Conservation (phyloP, 2,329 filamentous ascomycete genomes). For the Sporothrix protearum region DNA sequence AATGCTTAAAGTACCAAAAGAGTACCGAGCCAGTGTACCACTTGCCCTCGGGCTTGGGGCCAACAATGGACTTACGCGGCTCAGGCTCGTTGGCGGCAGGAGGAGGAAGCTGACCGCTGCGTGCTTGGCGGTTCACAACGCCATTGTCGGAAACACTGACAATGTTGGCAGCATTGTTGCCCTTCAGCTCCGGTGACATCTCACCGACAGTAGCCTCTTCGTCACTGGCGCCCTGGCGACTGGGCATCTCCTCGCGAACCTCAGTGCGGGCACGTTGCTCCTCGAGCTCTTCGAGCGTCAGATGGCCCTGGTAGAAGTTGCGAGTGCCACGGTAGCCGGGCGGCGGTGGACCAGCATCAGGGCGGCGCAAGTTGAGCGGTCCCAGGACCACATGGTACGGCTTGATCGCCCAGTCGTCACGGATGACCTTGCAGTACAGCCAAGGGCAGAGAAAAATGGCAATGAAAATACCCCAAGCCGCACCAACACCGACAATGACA, state of each 20-base stretch:
- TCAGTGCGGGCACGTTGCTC: slow-evolving; percentile 25
- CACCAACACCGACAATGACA: slow-evolving; percentile 52
- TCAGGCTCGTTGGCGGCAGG: not conserved
- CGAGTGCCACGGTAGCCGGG: slow-evolving; percentile 44
- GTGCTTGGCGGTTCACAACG: not conserved
- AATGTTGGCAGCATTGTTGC: not conserved
- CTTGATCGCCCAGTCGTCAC: slow-evolving; percentile 59
- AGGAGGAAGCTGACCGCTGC: not conserved
- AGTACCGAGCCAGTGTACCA: slow-evolving; percentile 44
- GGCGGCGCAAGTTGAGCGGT: slow-evolving; percentile 49
- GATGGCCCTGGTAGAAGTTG: slow-evolving; percentile 55
- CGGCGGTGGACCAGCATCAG: slow-evolving; percentile 42
- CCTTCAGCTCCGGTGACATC: slow-evolving; percentile 6
- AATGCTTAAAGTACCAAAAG: slow-evolving; percentile 46
- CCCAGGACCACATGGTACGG: slow-evolving; percentile 53
- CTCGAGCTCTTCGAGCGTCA: slow-evolving; percentile 52
- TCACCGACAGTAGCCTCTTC: slow-evolving; percentile 25
- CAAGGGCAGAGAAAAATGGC: slow-evolving; percentile 56
- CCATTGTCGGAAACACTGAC: not conserved
- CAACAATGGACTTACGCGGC: slow-evolving; percentile 33
- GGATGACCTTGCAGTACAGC: slow-evolving; percentile 55
- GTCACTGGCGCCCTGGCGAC: slow-evolving; percentile 10
- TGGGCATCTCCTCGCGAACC: not conserved
- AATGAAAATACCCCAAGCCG: slow-evolving; percentile 48
- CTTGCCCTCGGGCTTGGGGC: slow-evolving; percentile 41